A percentile compares a stretch with the other conserved stretches of the same genome.
These are phyloP conservation scores for Aspergillus biplanus DNA, from an alignment of 495 filamentous ascomycete genomes.

Conservation along the genomic window DNA sequence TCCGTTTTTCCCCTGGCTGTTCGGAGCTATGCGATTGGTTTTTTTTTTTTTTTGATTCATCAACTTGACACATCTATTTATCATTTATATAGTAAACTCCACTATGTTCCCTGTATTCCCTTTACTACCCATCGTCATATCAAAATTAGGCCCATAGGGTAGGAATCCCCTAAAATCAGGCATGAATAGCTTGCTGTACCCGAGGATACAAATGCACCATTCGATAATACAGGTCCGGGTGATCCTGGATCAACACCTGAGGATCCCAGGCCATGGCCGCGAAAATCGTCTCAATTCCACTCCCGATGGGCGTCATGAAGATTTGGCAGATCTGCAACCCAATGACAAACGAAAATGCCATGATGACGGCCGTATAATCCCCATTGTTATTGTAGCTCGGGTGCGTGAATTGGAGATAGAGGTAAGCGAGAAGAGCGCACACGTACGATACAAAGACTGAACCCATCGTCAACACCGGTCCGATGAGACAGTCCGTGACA, in stretches of 20 bases:
- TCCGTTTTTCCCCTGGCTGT: too few species aligned
- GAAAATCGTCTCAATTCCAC: slow-evolving; percentile 77
- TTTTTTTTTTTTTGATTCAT: too few species aligned
- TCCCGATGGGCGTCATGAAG: slow-evolving; percentile 76
- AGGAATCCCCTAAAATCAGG: slow-evolving; percentile 31
- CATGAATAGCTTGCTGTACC: slow-evolving; percentile 74
- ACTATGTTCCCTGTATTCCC: too few species aligned
- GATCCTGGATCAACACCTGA: slow-evolving; percentile 78
- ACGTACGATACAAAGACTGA: slow-evolving; percentile 81
- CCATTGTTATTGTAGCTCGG: slow-evolving; percentile 76
- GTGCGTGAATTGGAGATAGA: slow-evolving; percentile 79
- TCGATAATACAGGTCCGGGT: slow-evolving; percentile 75
- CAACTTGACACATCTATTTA: too few species aligned
- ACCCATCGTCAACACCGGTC: slow-evolving; percentile 87
- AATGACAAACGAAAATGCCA: slow-evolving; percentile 83
- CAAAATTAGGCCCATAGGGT: background rate
- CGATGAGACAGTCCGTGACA: slow-evolving; percentile 87
- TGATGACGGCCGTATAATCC: slow-evolving; percentile 73
- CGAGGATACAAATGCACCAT: slow-evolving; percentile 82
- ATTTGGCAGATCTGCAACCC: slow-evolving; percentile 86
- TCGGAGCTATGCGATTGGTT: too few species aligned
- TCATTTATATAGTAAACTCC: too few species aligned
- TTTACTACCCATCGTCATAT: too few species aligned
- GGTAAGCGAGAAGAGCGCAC: slow-evolving; percentile 78
- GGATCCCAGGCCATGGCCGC: slow-evolving; percentile 89